A percentile compares a stretch with the other conserved stretches of the same genome.
These are phyloP conservation scores for Trametes hirsuta DNA, from an alignment of 1,284 basidiomycete species.

Conservation along the genomic window DNA sequence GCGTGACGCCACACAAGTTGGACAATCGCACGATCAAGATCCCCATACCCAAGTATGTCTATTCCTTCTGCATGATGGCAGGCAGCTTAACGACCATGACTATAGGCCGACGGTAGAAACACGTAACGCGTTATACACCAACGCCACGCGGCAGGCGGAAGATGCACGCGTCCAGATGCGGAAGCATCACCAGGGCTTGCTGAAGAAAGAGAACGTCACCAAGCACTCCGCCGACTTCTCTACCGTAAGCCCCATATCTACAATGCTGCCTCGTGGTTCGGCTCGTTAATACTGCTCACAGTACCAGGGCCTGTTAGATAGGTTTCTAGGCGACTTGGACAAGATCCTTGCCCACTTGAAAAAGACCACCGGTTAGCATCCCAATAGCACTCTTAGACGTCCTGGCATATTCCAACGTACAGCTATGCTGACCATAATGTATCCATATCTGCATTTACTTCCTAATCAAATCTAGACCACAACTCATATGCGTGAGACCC, in stretches of 20 bases:
- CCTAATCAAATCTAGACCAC: too few species aligned
- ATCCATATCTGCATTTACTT: background rate
- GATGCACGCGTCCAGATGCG: constrained; percentile 76
- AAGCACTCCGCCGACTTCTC: constrained; percentile 61
- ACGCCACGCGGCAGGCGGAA: constrained; percentile 66
- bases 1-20: constrained; percentile 68
- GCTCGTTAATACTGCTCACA: constrained; percentile 31
- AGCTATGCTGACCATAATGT: background rate
- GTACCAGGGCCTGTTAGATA: constrained; percentile 75
- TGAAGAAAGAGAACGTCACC: constrained; percentile 69
- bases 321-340: constrained; percentile 65
- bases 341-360: constrained; percentile 64
- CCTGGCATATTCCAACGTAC: background rate
- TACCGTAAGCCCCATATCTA: constrained; percentile 5
- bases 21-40: constrained; percentile 74
- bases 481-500: too few species aligned
- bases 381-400: background rate
- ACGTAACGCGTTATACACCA: constrained; percentile 54
- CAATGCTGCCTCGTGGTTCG: background rate
- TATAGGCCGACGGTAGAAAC: constrained; percentile 76
- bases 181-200: constrained; percentile 61
- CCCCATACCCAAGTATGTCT: constrained; percentile 72
- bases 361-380: constrained; percentile 46
- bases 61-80: background rate
- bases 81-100: background rate